Percentiles rank a stretch among this genome's conserved stretches.
phyloP scores from a whole-genome alignment of 352 stramenopile species.

The Albugo laibachii region DNA sequence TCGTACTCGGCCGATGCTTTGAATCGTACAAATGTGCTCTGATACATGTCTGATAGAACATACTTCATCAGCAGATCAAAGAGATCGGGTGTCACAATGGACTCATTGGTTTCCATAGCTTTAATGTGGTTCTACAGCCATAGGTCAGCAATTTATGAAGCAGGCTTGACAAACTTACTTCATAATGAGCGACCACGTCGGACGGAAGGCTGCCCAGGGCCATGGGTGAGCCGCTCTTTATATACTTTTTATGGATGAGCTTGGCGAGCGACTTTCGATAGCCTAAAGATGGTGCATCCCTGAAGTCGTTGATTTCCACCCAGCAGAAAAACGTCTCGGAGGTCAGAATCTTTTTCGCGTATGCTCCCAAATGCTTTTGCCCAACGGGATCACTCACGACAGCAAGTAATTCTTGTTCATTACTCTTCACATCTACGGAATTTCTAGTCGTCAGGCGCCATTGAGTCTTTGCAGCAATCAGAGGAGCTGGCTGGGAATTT shows the following conservation, averaged over 20 bases:
- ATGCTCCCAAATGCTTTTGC: constrained; percentile 60
- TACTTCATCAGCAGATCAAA: constrained; percentile 46
- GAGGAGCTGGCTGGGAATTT: constrained; percentile 34
- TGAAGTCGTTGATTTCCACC: constrained; percentile 74
- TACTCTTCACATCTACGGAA: constrained; percentile 16
- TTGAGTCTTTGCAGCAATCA: constrained; percentile 59
- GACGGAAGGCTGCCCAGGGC: constrained; percentile 51
- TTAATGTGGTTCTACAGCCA: constrained; percentile 31
- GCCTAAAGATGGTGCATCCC: constrained; percentile 31
- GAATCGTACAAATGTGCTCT: constrained; percentile 68
- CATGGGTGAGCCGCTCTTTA: constrained; percentile 55
- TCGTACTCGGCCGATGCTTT: constrained; percentile 50
- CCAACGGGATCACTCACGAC: constrained; percentile 60
- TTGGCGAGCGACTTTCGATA: constrained; percentile 60
- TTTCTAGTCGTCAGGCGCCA: constrained; percentile 33
- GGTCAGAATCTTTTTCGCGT: constrained; percentile 68
- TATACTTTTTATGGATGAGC: constrained; percentile 75
- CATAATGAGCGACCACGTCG: constrained; percentile 41
- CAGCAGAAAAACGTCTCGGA: constrained; percentile 74
- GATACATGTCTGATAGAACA: constrained; percentile 53
- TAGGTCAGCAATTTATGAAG: constrained; percentile 1
- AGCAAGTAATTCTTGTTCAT: constrained; percentile 44
- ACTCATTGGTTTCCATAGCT: constrained; percentile 20
- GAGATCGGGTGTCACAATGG: constrained; percentile 32
- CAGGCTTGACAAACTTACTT: constrained; percentile 15